Evolutionary conservation across 192 early-diverging fungal genomes (phyloP).

Genomic region (Allomyces macrogynus): DNA sequence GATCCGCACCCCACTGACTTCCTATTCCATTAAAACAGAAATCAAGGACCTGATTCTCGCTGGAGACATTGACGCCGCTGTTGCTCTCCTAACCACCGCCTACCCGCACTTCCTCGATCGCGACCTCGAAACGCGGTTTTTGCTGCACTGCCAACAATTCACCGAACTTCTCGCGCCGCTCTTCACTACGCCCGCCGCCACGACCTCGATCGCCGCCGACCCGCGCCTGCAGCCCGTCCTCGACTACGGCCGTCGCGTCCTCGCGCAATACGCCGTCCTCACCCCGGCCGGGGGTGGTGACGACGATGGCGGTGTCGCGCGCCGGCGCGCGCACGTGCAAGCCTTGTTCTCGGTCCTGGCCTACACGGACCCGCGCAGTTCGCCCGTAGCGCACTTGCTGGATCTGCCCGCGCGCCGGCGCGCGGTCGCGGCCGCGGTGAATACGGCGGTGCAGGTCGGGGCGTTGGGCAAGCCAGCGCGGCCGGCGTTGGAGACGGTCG

Average conservation of each 20-base stretch:
- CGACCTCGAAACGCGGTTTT: background rate
- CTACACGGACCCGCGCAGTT: constrained; percentile 31
- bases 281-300: background rate
- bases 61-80: background rate
- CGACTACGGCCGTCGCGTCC: background rate
- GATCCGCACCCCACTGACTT: background rate
- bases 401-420: constrained; percentile 24
- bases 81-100: background rate
- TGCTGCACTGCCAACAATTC: background rate
- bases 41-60: background rate
- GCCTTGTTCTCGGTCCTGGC: constrained; percentile 52
- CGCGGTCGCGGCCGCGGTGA: constrained; percentile 39
- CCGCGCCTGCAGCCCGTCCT: background rate
- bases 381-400: constrained; percentile 27
- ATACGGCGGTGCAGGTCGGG: constrained; percentile 30
- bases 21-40: background rate
- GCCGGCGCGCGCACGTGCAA: constrained; percentile 9
- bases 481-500: background rate
- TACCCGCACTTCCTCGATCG: background rate
- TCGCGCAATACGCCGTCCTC: background rate
- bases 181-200: background rate
- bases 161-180: background rate
- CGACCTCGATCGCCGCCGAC: background rate
- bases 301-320: background rate
- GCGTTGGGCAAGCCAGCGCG: background rate